Base-by-base conservation (phyloP, 495 filamentous ascomycete species). In the Podospora fimiseda region DNA sequence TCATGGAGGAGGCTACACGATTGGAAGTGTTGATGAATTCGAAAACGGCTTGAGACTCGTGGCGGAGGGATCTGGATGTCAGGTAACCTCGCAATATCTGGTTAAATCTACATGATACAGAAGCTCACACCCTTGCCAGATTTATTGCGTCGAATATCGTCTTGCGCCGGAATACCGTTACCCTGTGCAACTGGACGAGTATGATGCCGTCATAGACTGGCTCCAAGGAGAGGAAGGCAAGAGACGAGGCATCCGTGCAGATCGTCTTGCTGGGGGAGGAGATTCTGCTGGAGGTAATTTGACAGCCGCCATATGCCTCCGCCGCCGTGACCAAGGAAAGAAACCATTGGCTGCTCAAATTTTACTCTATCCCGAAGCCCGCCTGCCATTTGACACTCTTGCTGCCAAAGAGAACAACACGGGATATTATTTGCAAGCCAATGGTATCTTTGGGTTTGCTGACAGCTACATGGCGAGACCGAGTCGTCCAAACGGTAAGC, bases 1-100 rank as follows among this genome's bases (percentile, higher is more conserved):
- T 16, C 70, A 75, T 45, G 72, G 70, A n/a, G 73, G 72, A 1
- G 69, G 70, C 1, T 74, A 65, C 46, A 64, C 66, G 1, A 57
- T 63, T 2, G 70, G 72, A 1, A 61, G 53, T 20, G 61, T 71
- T 9, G 70, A 73, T 36, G 66, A 70, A 36, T 72, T 73, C 36
- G 71, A 74, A 50, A 64, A 61, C 21, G 63, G 65, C 2, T 53
- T 66, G 3, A 61, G 71, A 21, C 36, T 66, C 53, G 22, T 66
- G 18, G 57, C 66, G 36, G 57, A 71, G 49, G 49, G 33, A 53
- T 52, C 46, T 13, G 23, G 60, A 24, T 46, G 57, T 57, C 50
- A 63, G 51, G 53, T 55, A 48, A n/a, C 18, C 11, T 18, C 18
- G 9, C 6, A 16, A 6, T 16, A 6, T 6, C 18, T 43, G 40